phyloP scores from a whole-genome alignment of 108 stramenopile species.

The Cylindrotheca fusiformis region DNA sequence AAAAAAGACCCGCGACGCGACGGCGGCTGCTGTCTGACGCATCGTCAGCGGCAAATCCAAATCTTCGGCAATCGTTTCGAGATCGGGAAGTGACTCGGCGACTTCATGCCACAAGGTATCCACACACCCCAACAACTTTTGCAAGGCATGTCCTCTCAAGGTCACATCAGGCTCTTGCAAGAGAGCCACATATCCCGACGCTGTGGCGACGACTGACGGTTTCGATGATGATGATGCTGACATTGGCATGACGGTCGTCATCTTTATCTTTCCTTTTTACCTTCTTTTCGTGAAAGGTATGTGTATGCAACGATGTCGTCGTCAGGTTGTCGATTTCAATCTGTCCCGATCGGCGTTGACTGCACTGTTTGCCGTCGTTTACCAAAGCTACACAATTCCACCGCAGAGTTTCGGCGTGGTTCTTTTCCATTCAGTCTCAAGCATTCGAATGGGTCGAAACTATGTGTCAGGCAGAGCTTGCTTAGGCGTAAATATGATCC shows the following conservation, averaged over 20 bases:
- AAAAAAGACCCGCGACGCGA: conserved; percentile 94
- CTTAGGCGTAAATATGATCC: too few species aligned
- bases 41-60: conserved; percentile 27
- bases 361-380: neutral
- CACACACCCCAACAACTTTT: conserved; percentile 59
- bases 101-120: conserved; percentile 87
- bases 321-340: too few species aligned
- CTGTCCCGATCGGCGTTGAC: neutral
- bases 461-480: too few species aligned
- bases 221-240: conserved; percentile 2
- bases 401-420: too few species aligned
- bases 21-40: conserved; percentile 84
- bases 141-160: conserved; percentile 55
- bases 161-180: conserved; percentile 63
- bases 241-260: conserved; percentile 20
- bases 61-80: conserved; percentile 83
- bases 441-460: too few species aligned
- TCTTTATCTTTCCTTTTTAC: conserved; percentile 5
- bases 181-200: conserved; percentile 73
- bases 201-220: conserved; percentile 36
- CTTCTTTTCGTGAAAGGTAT: neutral
- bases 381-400: too few species aligned
- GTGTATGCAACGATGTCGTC: neutral
- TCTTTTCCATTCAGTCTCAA: too few species aligned
- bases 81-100: conserved; percentile 70